Base-by-base conservation (phyloP, 176 grass and related monocot genomes). In the Melocanna baccifera region DNA sequence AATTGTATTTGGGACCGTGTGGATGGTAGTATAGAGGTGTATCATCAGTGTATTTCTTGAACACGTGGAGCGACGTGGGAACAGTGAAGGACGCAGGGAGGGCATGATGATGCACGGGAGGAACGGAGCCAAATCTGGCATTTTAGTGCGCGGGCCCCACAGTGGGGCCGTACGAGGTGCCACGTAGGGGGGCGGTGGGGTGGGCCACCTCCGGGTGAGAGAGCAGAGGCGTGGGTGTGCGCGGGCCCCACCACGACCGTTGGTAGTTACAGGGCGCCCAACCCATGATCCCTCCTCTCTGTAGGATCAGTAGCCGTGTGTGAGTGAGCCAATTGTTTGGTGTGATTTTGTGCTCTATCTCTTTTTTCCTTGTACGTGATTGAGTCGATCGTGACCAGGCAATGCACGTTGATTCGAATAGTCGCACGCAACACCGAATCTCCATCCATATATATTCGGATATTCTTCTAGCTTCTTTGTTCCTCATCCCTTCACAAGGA, bases 181-280 rank as follows among this genome's bases (percentile, higher is more conserved):
- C 73, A 90, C 88, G 88, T 63, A 47, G 2, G 2, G 68, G 18
- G 0, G 53, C 63, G 40, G 48, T 46, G 41, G 72, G 2, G 15
- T 18, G 79, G 79, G 40, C n/a, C 69, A 57, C 0, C 36, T 1
- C 45, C 5, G 36, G 9, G 55, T 3, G 9, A 0, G 6, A 28
- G 11, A 19, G 61, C 59, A 20, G 30, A 8, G 66, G 80, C 16
- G 72, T 86, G 19, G 77, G 88, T 56, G 71, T 1, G 40, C 18
- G 0, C 22, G 29, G 76, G 43, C 46, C 87, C 56, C 63, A 53
- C 71, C 83, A 82, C 78, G 83, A 82, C 88, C 88, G 88, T 89
- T 89, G 88, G 88, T 89, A 89, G 88, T 86, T 89, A 85, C 82
- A 67, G 46, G 25, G 37, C 58, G 8, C 22, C 55, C 62, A 3